These are phyloP conservation scores for Carex scoparia DNA, from an alignment of 176 grass and related monocot genomes.

Conservation along the genomic window DNA sequence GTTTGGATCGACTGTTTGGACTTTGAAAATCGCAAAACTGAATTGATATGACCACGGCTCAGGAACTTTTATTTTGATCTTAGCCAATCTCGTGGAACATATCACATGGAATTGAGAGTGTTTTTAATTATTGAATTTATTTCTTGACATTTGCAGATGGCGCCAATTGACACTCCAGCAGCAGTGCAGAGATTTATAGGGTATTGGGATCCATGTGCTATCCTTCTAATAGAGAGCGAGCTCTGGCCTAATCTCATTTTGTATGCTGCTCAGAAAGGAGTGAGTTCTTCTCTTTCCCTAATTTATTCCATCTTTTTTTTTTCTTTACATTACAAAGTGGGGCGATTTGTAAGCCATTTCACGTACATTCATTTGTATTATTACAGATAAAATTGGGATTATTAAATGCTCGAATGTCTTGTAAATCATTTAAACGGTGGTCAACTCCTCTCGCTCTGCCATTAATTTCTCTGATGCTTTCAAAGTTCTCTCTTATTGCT, in stretches of 20 bases:
- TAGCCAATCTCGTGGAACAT: neutral
- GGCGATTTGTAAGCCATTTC: neutral
- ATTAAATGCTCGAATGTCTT: constrained; percentile 85
- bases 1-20: no score
- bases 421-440: constrained; percentile 80
- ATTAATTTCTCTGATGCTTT: constrained; percentile 76
- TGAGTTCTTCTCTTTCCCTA: constrained; percentile 10
- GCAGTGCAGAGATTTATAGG: constrained; percentile 57
- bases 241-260: constrained; percentile 95
- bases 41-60: no score
- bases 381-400: constrained; percentile 74
- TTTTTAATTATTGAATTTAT: neutral
- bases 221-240: constrained; percentile 93
- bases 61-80: no score
- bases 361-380: constrained; percentile 11
- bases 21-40: no score
- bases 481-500: constrained; percentile 64
- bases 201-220: constrained; percentile 69
- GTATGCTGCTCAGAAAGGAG: constrained; percentile 62
- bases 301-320: neutral
- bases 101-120: neutral
- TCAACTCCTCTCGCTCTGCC: constrained; percentile 45
- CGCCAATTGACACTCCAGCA: constrained; percentile 67
- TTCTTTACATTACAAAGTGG: neutral
- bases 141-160: constrained; percentile 45